Evolutionary conservation across 164 flowering plant genomes (phyloP), one percentile per base, ranked within the genome.

Genomic region (Malania oleifera): DNA sequence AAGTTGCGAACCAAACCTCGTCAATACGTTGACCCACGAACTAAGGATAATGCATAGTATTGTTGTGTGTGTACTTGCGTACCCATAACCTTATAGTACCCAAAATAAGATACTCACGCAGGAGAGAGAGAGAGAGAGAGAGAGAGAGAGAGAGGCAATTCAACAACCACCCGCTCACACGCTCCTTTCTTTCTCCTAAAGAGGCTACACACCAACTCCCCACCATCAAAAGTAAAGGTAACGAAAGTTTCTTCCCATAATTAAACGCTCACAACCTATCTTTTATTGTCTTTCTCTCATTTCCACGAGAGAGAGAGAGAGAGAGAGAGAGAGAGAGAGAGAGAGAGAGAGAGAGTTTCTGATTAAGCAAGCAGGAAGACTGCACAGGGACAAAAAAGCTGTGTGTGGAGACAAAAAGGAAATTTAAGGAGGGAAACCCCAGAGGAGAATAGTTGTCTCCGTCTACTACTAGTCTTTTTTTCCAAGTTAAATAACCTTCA

Each of bases 171-270:
- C 57, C 63, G 67, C 69, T 57, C 62, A 45, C 51, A 53, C 63
- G 67, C 69, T 57, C 69, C 69, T 51, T 57, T 53, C 67, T 39
- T 57, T 49, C 56, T 68, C 58, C 72, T 64, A 61, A 60, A 72
- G 64, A 56, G 66, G 49, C 47, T 60, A 57, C 70, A 52, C 62
- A 72, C 62, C 71, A 63, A 68, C 67, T 60, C 63, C 41, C 9
- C 64, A 63, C 54, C 63, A 24, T 48, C 45, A 54, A 67, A 67
- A 67, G 68, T 67, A 60, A 68, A 67, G 57, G 64, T 18, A 35
- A 72, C 53, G 60, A 53, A 64, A 64, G 43, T n/a, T 10, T 59
- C 14, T 20, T 49, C 18, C 20, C 40, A 51, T 57, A 28, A 66
- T 48, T 41, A 48, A 38, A 35, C 56, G 17, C 24, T n/a, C 53